Evolutionary conservation across 192 early-diverging fungal genomes (phyloP), one percentile per base, ranked within the genome.

Genomic region (Backusella luteola): DNA sequence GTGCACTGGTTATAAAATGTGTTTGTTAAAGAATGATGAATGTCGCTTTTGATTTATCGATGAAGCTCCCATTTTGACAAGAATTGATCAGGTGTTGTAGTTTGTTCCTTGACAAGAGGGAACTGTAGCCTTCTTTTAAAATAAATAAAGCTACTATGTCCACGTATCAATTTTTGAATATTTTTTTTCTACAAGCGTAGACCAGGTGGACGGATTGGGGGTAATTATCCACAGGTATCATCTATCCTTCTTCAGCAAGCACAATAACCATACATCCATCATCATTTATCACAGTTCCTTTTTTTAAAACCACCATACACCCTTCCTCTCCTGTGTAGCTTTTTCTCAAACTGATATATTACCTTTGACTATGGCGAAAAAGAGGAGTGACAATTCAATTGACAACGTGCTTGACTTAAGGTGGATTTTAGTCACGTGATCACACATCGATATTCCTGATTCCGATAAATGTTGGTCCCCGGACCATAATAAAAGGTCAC

Each of bases 331-430:
- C 19, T 21, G n/a, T n/a, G 46, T 49, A 53, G 34, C 6, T 19
- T 73, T 23, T 49, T 39, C 21, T n/a, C 23, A 38, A 41, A n/a
- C 49, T 19, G 19, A 63, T 74, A 74, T 52, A 63, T 74, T 39
- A 74, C 73, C 73, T 74, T 74, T 74, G 73, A 46, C 73, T 56
- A 74, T 74, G 73, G 49, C 73, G 73, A 52, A 66, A 74, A 74
- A 74, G 73, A 74, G 73, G 73, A 66, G 34, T 46, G 34, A 52
- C 73, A 56, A 72, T 46, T 72, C 70, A 46, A 26, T 29, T 29
- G 11, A 15, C 23, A 63, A 63, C 8, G 56, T 11, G 23, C n/a
- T 63, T 63, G 56, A 63, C 56, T 63, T 63, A 63, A 63, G 23
- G 56, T 14, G 3, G 12, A 63, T 26, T 29, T 63, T 26, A 0